Conservation (phyloP, 1,284 basidiomycete species). For the Irpex sp. region DNA sequence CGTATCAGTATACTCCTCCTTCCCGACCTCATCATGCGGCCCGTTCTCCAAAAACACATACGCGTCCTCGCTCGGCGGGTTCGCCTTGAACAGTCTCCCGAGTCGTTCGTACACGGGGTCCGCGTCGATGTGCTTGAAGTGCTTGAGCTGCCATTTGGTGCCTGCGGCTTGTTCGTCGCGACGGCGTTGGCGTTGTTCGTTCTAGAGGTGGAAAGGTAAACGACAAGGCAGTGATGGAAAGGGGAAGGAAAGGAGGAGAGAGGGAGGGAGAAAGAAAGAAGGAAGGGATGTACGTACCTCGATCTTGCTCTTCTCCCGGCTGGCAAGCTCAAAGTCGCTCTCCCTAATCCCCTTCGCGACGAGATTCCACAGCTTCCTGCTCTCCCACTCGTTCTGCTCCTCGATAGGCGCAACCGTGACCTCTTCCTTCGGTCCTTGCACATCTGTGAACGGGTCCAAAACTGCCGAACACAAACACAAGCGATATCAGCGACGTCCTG, state of each 20-base stretch:
- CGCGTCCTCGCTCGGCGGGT: slow-evolving; percentile 60
- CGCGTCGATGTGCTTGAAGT: slow-evolving; percentile 66
- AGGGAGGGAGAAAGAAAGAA: neutral
- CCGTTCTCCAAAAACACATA: slow-evolving; percentile 62
- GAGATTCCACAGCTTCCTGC: slow-evolving; percentile 79
- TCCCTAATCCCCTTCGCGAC: slow-evolving; percentile 91
- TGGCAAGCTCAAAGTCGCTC: slow-evolving; percentile 91
- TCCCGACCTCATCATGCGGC: slow-evolving; percentile 17
- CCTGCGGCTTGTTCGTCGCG: slow-evolving; percentile 79
- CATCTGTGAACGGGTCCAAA: slow-evolving; percentile 61
- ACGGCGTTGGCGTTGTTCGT: slow-evolving; percentile 87
- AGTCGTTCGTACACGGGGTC: slow-evolving; percentile 71
- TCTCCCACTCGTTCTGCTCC: slow-evolving; percentile 82
- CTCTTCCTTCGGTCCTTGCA: slow-evolving; percentile 66
- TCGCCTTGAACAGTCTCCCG: slow-evolving; percentile 48
- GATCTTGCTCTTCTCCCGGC: slow-evolving; percentile 86
- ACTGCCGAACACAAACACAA: slow-evolving; percentile 22
- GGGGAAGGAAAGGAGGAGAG: neutral
- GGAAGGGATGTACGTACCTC: slow-evolving; percentile 54
- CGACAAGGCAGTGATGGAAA: neutral
- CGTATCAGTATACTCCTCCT: slow-evolving; percentile 1
- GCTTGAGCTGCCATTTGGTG: slow-evolving; percentile 73
- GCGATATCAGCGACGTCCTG: neutral
- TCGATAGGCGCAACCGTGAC: slow-evolving; percentile 60
- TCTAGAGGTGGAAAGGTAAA: slow-evolving; percentile 41